phyloP scores from a whole-genome alignment of 2,329 filamentous ascomycete species.

The Hansfordia pulvinata region DNA sequence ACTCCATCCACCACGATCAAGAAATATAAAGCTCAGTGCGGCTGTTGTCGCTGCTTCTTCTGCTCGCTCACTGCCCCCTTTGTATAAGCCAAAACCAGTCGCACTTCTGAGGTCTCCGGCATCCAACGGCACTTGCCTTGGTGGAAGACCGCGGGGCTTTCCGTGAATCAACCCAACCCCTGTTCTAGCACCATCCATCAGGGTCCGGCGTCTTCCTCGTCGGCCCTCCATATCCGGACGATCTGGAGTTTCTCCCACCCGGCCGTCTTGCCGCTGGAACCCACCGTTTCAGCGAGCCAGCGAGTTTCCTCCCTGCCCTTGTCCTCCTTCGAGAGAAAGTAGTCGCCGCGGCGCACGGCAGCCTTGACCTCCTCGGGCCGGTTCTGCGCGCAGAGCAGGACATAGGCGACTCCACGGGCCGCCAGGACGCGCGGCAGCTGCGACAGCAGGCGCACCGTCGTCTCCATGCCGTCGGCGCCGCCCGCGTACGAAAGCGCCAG shows the following conservation, averaged over 20 bases:
- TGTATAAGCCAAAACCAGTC: too few species aligned
- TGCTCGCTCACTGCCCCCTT: too few species aligned
- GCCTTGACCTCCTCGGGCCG: slow-evolving; percentile 61
- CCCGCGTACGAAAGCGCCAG: slow-evolving; percentile 82
- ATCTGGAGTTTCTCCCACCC: slow-evolving; percentile 94
- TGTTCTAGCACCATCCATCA: neutral
- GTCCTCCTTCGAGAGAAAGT: too few species aligned
- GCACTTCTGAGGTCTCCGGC: too few species aligned
- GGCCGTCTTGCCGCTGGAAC: slow-evolving; percentile 70
- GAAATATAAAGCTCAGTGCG: too few species aligned
- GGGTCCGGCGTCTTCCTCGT: slow-evolving; percentile 4
- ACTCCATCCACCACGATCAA: too few species aligned
- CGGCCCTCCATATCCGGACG: slow-evolving; percentile 64
- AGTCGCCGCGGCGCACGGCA: slow-evolving; percentile 43
- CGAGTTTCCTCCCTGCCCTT: too few species aligned
- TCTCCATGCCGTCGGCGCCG: slow-evolving; percentile 85
- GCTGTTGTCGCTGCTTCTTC: too few species aligned
- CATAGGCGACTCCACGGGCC: slow-evolving; percentile 65
- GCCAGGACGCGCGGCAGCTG: slow-evolving; percentile 52
- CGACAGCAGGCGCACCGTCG: slow-evolving; percentile 65
- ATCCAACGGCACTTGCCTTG: too few species aligned
- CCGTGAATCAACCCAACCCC: too few species aligned
- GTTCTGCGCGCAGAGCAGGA: slow-evolving; percentile 85
- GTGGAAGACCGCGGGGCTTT: too few species aligned
- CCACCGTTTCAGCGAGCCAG: slow-evolving; percentile 73